Evolutionary conservation across 805 yeast genomes (phyloP), one percentile per base, ranked within the genome.

Genomic region (Metschnikowia baotianmanensis): DNA sequence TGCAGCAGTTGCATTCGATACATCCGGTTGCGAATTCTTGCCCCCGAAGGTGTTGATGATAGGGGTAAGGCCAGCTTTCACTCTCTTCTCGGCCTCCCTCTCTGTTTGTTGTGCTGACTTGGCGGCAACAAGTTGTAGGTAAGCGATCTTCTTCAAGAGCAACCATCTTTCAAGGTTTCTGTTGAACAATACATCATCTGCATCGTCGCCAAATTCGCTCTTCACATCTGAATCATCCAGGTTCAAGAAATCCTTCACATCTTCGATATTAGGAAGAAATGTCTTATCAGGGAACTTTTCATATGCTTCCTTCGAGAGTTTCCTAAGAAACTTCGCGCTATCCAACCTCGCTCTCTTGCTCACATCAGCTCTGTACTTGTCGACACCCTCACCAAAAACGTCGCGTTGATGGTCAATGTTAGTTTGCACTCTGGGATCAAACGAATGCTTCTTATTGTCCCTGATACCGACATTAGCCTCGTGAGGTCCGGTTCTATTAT

Each of bases 381-480:
- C 97, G 2, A 61, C 54, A 11, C 96, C 96, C 15, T 68, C 65
- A 3, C 97, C 97, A 8, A 68, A 76, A 9, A 90, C 90, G 58
- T 90, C 96, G 11, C 69, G 67, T 43, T 69, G 67, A 59, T 90
- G 96, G 10, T 58, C 61, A n/a, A 65, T 65, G 52, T 75, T 84
- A 25, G 80, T 79, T 34, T 81, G 81, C 25, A 90, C 81, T 57
- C 98, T 77, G 0, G 90, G 75, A 60, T 91, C 98, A 1, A 82
- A 73, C 7, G 96, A 86, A 38, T 80, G 78, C 40, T 80, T 78
- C 65, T 91, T 91, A 56, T 77, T 79, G 44, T 89, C 96, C 42
- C 95, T 69, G 16, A 91, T 76, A 38, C 98, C 98, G 28, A 69
- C 64, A 56, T 91, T 91, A 21, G 87, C 95, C 41, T 76, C 83